These are phyloP conservation scores for Hanseniaspora thailandica DNA, from an alignment of 805 yeast genomes.

Conservation along the genomic window DNA sequence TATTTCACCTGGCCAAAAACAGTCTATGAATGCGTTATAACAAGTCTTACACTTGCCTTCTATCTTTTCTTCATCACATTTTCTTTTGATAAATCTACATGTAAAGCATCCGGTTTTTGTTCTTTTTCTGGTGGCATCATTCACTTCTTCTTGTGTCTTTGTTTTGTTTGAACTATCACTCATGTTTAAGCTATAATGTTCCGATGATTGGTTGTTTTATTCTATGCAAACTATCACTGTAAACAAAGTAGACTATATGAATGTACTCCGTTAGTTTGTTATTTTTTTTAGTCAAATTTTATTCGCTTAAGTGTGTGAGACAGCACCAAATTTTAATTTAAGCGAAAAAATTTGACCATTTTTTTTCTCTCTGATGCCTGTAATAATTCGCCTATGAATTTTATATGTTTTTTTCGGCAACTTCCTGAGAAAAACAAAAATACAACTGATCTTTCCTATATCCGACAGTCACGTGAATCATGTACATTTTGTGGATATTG, in stretches of 20 bases:
- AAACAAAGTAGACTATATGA: no score
- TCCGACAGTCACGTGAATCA: no score
- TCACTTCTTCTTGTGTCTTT: constrained; percentile 7
- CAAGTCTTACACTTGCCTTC: constrained; percentile 18
- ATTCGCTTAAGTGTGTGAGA: not conserved
- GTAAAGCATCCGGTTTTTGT: constrained; percentile 20
- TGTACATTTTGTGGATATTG: no score
- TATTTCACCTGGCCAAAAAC: constrained; percentile 19
- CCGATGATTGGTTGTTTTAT: no score
- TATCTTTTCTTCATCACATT: constrained; percentile 20
- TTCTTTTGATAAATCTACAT: constrained; percentile 19
- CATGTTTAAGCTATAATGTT: no score
- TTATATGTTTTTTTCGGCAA: no score
- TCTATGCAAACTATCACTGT: no score
- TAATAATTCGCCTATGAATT: no score
- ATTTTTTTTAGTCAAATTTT: not conserved
- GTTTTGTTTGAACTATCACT: not conserved
- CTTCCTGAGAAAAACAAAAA: no score
- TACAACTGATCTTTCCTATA: not conserved
- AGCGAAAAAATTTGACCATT: not conserved
- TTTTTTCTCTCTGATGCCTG: not conserved
- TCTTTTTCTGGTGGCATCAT: constrained; percentile 11
- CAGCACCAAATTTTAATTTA: not conserved
- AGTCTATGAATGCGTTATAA: constrained; percentile 16
- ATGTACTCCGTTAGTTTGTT: no score